Base-by-base conservation (phyloP, 164 flowering plant genomes). In the Brasenia schreberi region DNA sequence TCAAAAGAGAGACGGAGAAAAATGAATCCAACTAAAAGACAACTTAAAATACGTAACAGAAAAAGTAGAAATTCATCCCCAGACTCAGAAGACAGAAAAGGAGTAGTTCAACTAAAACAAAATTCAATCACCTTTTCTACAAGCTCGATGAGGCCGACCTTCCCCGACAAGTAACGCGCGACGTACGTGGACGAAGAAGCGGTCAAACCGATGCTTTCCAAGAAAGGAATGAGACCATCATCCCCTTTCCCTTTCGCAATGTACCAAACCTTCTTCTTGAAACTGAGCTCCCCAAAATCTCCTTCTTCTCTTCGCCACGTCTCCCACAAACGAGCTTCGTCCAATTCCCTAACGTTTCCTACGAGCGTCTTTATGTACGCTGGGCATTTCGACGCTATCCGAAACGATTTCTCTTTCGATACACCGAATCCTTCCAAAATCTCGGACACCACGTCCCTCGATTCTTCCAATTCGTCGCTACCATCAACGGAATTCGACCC, bases 241-340 rank as follows among this genome's bases (percentile, higher is more conserved):
- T 90, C 96, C 18, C 92, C 89, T 73, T 86, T 93, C 81, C 80
- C 82, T 76, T 77, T 81, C 5, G 87, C 96, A 79, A 90, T 74
- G 52, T 43, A 70, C 67, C 69, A 66, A 19, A 88, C 81, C 72
- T 85, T 90, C 75, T 75, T 75, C 75, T 74, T 79, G 64, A 86
- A 83, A 43, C 71, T 63, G 19, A 77, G 67, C 45, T 19, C 60
- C 5, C 65, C 65, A 17, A 23, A 69, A 45, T 65, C 69, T 59
- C 70, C 77, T 39, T 58, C 59, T 33, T 70, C 78, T 18, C 62
- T 43, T 27, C 63, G 70, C 84, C 81, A 81, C 5, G 79, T 68
- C 17, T 66, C 64, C 90, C 87, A 87, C 5, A 85, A 66, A 18
- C 79, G 68, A 53, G 71, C 75, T 69, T 85, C 93, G 23, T 92